Evolutionary conservation across 176 grass and related monocot genomes (phyloP).

Genomic region (Triticum urartu): DNA sequence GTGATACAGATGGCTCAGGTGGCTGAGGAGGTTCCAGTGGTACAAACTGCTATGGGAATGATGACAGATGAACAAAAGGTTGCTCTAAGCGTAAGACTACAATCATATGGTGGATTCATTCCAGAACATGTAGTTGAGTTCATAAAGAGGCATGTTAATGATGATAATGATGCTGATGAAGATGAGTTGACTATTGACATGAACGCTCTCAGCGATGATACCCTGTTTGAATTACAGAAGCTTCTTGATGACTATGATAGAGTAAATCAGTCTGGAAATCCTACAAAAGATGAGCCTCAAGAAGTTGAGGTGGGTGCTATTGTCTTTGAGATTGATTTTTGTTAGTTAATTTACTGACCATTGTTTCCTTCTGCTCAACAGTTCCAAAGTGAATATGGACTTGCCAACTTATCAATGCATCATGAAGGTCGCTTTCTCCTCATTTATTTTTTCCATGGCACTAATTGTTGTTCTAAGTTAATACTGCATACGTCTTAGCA

Average conservation of each 20-base stretch:
- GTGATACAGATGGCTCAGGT: conserved; percentile 13
- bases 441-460: conserved; percentile 16
- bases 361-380: conserved; percentile 45
- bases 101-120: conserved; percentile 61
- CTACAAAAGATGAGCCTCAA: conserved; percentile 51
- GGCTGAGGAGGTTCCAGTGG: conserved; percentile 30
- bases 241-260: conserved; percentile 78
- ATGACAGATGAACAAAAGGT: conserved; percentile 73
- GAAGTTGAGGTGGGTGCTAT: conserved; percentile 66
- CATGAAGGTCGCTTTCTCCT: conserved; percentile 56
- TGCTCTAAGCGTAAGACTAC: conserved; percentile 54
- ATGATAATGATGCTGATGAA: conserved; percentile 53
- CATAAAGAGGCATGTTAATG: conserved; percentile 56
- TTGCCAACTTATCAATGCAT: conserved; percentile 66
- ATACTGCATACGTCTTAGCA: conserved; percentile 32
- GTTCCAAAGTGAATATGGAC: conserved; percentile 77
- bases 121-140: conserved; percentile 74
- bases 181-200: conserved; percentile 89
- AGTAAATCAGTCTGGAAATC: conserved; percentile 31
- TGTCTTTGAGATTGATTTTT: conserved; percentile 28
- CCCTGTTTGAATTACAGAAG: conserved; percentile 70
- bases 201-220: conserved; percentile 62
- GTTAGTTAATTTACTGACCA: conserved; percentile 28
- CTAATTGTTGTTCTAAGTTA: conserved; percentile 5
- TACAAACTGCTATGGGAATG: conserved; percentile 33